Percentiles rank a stretch among this genome's conserved stretches.
Conservation (phyloP, 164 flowering plant species). For the Cinnamomum micranthum region DNA sequence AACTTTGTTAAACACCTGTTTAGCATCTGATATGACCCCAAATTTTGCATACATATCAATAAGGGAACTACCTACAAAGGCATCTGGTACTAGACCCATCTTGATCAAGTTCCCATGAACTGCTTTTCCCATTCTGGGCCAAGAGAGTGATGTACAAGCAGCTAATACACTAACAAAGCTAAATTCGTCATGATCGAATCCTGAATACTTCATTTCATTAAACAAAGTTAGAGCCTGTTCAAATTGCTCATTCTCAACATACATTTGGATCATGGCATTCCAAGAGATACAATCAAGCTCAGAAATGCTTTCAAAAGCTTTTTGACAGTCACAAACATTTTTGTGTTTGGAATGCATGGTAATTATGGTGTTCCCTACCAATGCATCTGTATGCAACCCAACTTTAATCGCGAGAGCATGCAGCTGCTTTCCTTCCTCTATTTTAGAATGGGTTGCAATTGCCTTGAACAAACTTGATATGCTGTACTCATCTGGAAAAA, state of each 20-base stretch:
- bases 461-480: slow-evolving; percentile 18
- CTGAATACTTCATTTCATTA: slow-evolving; percentile 13
- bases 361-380: slow-evolving; percentile 14
- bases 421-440: slow-evolving; percentile 18
- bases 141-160: slow-evolving; percentile 6
- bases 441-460: not conserved
- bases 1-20: slow-evolving; percentile 8
- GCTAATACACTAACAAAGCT: slow-evolving; percentile 12
- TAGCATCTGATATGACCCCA: slow-evolving; percentile 10
- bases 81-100: slow-evolving; percentile 3
- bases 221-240: slow-evolving; percentile 14
- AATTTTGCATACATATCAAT: slow-evolving; percentile 15
- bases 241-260: slow-evolving; percentile 11
- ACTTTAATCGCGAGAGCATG: slow-evolving; percentile 12
- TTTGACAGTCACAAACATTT: slow-evolving; percentile 3
- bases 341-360: slow-evolving; percentile 16
- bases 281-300: slow-evolving; percentile 10
- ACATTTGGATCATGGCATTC: slow-evolving; percentile 16
- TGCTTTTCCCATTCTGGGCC: slow-evolving; percentile 4
- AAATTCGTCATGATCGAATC: slow-evolving; percentile 11
- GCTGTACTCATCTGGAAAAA: slow-evolving; percentile 17
- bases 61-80: slow-evolving; percentile 16
- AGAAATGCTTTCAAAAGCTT: slow-evolving; percentile 13
- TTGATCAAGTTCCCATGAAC: slow-evolving; percentile 16
- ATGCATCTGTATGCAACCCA: slow-evolving; percentile 12